phyloP scores from a whole-genome alignment of 306 rosid genomes.

The Mucuna pruriens region DNA sequence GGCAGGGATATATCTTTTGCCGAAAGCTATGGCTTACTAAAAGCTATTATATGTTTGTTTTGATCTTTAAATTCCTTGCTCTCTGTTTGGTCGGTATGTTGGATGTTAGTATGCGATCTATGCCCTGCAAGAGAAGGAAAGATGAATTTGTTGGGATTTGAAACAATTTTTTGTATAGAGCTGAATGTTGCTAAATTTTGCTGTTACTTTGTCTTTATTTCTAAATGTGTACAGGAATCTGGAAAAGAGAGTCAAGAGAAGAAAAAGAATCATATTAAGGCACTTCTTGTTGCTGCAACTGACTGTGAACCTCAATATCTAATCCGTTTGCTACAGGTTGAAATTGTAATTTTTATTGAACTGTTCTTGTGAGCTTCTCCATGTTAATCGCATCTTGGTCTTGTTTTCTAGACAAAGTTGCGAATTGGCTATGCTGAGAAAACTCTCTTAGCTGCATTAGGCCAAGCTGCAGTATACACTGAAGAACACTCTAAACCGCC shows the following conservation, averaged over 20 bases:
- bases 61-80: slow-evolving; percentile 3
- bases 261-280: slow-evolving; percentile 85
- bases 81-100: neutral
- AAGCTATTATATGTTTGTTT: neutral
- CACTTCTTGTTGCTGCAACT: slow-evolving; percentile 92
- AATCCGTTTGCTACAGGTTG: slow-evolving; percentile 89
- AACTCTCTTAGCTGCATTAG: slow-evolving; percentile 91
- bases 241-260: slow-evolving; percentile 96
- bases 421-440: slow-evolving; percentile 90
- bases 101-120: neutral
- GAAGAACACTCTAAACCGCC: slow-evolving; percentile 80
- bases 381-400: slow-evolving; percentile 29
- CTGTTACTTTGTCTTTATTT: slow-evolving; percentile 20
- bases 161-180: neutral
- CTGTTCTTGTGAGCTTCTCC: slow-evolving; percentile 28
- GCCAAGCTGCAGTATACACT: slow-evolving; percentile 82
- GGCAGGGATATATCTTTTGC: neutral
- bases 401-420: slow-evolving; percentile 66
- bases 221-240: slow-evolving; percentile 71
- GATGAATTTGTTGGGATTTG: slow-evolving; percentile 4
- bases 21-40: neutral
- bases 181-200: slow-evolving; percentile 19
- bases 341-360: slow-evolving; percentile 29
- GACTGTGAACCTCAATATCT: slow-evolving; percentile 90
- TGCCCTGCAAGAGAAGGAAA: slow-evolving; percentile 23